phyloP scores from a whole-genome alignment of 2,329 filamentous ascomycete species.

The Hypoxylon sp. region DNA sequence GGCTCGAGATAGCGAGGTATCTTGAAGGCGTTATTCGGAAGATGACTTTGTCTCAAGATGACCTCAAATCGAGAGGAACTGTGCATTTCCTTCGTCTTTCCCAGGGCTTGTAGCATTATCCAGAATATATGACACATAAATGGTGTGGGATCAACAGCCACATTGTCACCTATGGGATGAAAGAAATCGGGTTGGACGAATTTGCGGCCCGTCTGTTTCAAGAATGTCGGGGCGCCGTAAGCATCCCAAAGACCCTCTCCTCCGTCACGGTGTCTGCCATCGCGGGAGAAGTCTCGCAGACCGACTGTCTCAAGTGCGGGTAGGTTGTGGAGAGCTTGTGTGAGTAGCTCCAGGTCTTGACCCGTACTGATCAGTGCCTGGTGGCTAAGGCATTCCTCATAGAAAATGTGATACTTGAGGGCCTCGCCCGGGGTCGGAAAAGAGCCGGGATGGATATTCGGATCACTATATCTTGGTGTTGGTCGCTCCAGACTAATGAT shows the following conservation, averaged over 20 bases:
- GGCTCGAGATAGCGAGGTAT: slow-evolving; percentile 59
- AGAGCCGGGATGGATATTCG: background rate
- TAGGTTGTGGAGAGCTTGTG: slow-evolving; percentile 69
- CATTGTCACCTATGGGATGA: background rate
- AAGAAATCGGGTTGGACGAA: slow-evolving; percentile 25
- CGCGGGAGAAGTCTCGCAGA: slow-evolving; percentile 71
- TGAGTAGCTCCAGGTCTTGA: slow-evolving; percentile 66
- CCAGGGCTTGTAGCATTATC: slow-evolving; percentile 61
- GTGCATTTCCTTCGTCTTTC: slow-evolving; percentile 54
- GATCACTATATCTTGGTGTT: background rate
- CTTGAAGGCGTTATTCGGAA: slow-evolving; percentile 63
- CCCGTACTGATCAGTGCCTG: slow-evolving; percentile 60
- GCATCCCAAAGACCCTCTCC: slow-evolving; percentile 63
- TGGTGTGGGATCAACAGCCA: slow-evolving; percentile 8
- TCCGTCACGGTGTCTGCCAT: slow-evolving; percentile 65
- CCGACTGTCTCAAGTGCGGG: slow-evolving; percentile 69
- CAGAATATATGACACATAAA: slow-evolving; percentile 56
- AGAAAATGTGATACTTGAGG: slow-evolving; percentile 47
- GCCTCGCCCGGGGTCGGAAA: slow-evolving; percentile 45
- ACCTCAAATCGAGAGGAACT: slow-evolving; percentile 63
- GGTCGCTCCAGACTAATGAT: slow-evolving; percentile 63
- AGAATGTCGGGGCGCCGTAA: slow-evolving; percentile 64
- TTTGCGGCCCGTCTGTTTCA: slow-evolving; percentile 54
- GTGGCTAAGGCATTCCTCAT: slow-evolving; percentile 52
- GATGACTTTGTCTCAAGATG: slow-evolving; percentile 56